Percentiles rank a stretch among this genome's conserved stretches.
Evolutionary conservation across 345 rosid species (phyloP).

Genomic region (Linum lewisii): DNA sequence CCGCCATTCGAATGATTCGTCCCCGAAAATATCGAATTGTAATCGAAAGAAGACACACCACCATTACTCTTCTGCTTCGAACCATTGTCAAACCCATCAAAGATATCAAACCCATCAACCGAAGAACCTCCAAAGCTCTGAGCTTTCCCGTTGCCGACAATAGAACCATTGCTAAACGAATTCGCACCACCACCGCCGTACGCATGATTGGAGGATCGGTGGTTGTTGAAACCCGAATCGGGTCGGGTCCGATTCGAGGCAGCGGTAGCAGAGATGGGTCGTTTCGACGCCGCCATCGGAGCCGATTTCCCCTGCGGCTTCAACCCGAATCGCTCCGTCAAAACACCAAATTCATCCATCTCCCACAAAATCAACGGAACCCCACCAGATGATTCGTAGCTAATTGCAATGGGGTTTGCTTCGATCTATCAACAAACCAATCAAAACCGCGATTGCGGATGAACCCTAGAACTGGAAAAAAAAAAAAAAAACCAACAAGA

Average conservation of each 20-base stretch:
- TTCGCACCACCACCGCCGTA: conserved; percentile 18
- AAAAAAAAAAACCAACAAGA: too few relatives aligned
- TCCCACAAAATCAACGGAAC: too few relatives aligned
- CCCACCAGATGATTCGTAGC: too few relatives aligned
- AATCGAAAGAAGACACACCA: conserved; percentile 35
- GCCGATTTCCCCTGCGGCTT: not conserved
- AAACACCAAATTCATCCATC: not conserved
- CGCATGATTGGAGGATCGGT: conserved; percentile 20
- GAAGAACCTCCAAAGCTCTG: conserved; percentile 26
- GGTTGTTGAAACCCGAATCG: conserved; percentile 12
- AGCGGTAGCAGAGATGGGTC: conserved; percentile 16
- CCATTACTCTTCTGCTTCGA: conserved; percentile 15
- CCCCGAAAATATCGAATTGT: conserved; percentile 36
- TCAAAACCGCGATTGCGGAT: not conserved
- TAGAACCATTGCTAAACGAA: conserved; percentile 23
- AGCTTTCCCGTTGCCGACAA: conserved; percentile 18
- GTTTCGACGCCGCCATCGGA: conserved; percentile 29
- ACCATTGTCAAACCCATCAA: conserved; percentile 33
- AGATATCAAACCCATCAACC: conserved; percentile 35
- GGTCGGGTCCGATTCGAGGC: conserved; percentile 21
- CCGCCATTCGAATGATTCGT: conserved; percentile 21
- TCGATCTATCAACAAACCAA: not conserved
- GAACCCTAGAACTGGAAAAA: not conserved
- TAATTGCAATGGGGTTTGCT: too few relatives aligned
- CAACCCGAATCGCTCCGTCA: not conserved